phyloP scores from a whole-genome alignment of 495 filamentous ascomycete species.

The Aspergillus asperescens region DNA sequence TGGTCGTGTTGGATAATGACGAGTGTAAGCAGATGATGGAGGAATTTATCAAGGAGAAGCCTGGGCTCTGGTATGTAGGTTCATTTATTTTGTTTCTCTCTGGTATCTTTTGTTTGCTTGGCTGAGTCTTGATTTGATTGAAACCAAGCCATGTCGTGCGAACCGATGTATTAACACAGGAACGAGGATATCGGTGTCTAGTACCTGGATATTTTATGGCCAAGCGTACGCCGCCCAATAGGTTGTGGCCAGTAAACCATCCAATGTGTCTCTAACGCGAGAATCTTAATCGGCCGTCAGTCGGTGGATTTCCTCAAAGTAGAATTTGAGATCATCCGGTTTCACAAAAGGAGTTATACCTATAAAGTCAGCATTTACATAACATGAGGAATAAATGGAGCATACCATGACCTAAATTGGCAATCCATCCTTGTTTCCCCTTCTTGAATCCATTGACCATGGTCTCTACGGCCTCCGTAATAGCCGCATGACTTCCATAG shows the following conservation, averaged over 20 bases:
- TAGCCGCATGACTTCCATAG: slow-evolving; percentile 75
- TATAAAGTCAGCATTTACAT: slow-evolving; percentile 29
- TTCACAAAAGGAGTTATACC: slow-evolving; percentile 91
- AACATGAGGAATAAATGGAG: slow-evolving; percentile 1
- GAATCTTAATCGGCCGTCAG: slow-evolving; percentile 27
- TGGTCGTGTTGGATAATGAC: slow-evolving; percentile 62
- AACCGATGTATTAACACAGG: too few species aligned
- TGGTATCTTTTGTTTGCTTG: not conserved
- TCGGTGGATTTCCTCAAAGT: slow-evolving; percentile 87
- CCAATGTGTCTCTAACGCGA: not conserved
- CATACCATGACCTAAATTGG: slow-evolving; percentile 82
- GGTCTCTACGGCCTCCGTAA: slow-evolving; percentile 69
- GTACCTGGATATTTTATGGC: slow-evolving; percentile 7
- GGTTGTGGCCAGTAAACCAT: not conserved
- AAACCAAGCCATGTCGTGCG: too few species aligned
- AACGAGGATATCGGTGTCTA: slow-evolving; percentile 71
- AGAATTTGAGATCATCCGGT: slow-evolving; percentile 87
- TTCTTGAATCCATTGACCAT: slow-evolving; percentile 85
- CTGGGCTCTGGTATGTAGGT: slow-evolving; percentile 62
- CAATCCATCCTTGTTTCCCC: slow-evolving; percentile 85
- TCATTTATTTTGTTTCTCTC: slow-evolving; percentile 9
- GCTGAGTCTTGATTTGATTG: too few species aligned
- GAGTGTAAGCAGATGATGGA: slow-evolving; percentile 72
- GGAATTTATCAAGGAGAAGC: slow-evolving; percentile 69
- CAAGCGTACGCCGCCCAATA: not conserved